Base-by-base conservation (phyloP, 1,284 basidiomycete genomes). In the Ustilago trichophora region DNA sequence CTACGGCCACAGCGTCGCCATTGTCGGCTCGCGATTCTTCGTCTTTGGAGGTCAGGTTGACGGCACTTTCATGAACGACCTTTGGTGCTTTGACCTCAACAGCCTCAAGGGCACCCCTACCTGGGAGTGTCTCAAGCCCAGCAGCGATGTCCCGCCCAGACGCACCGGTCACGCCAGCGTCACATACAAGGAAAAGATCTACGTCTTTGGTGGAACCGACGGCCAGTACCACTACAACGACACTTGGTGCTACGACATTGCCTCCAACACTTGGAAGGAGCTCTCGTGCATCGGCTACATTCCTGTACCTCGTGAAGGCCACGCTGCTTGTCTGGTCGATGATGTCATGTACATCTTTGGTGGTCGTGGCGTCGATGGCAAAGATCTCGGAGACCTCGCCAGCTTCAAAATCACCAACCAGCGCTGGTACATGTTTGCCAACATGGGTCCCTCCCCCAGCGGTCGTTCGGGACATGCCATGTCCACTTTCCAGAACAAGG, bases 161-260 rank as follows among this genome's bases (percentile, higher is more conserved):
- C 88, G 96, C 64, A 98, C 96, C 1, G 95, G 96, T 31, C 96
- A 98, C 83, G 88, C 92, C 57, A 90, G 91, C 77, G 87, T 98
- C 44, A 90, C 92, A 2, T 87, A 87, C 79, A 90, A 89, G 62
- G 91, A 96, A 77, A 89, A 89, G 71, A 88, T 99, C 58, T 75
- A 51, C 76, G 93, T 93, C 52, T 98, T 99, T 76, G 96, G 96
- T 41, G 96, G 96, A 47, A 99, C 96, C 6, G 96, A 99, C 77
- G 95, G 94, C 22, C 90, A 91, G 80, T 98, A 92, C 83, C 96
- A 98, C 82, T 99, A 99, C 84, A 98, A 98, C 82, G 96, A 99
- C 80, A 98, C 95, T 6, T 99, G 96, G 96, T 87, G 89, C 22
- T 98, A 93, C 82, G 93, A 97, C 82, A 85, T 93, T 40, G 86